A percentile compares a stretch with the other conserved stretches of the same genome.
These are phyloP conservation scores for Penicillium coprophilum DNA, from an alignment of 495 filamentous ascomycete species.

Conservation along the genomic window DNA sequence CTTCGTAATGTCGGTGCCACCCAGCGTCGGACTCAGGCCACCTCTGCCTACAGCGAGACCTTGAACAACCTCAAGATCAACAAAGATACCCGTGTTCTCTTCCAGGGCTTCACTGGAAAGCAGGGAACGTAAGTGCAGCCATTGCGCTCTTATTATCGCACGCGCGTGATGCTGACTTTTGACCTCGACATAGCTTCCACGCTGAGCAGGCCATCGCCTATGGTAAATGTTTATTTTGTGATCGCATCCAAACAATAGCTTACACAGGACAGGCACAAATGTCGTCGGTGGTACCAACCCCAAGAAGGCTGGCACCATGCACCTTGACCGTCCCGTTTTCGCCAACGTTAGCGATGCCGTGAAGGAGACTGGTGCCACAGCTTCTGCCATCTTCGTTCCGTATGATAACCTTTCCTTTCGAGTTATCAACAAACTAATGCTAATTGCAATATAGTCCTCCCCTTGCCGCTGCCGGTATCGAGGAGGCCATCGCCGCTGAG, in stretches of 20 bases:
- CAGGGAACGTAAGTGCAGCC: slow-evolving; percentile 85
- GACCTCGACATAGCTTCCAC: slow-evolving; percentile 73
- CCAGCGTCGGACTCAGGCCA: slow-evolving; percentile 63
- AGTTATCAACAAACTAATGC: slow-evolving; percentile 6
- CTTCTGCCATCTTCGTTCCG: slow-evolving; percentile 97
- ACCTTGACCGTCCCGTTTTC: slow-evolving; percentile 93
- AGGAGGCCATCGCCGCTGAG: slow-evolving; percentile 93
- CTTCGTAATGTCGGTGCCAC: slow-evolving; percentile 48
- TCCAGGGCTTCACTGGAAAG: slow-evolving; percentile 96
- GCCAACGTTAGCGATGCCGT: slow-evolving; percentile 83
- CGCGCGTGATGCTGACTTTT: slow-evolving; percentile 42
- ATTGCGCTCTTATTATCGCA: background rate
- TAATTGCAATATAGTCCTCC: slow-evolving; percentile 62
- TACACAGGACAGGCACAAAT: slow-evolving; percentile 71
- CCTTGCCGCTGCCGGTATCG: slow-evolving; percentile 88
- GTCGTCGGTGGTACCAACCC: slow-evolving; percentile 98
- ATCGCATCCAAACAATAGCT: slow-evolving; percentile 29
- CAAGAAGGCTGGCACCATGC: slow-evolving; percentile 89
- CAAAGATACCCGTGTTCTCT: slow-evolving; percentile 87
- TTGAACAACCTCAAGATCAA: slow-evolving; percentile 91
- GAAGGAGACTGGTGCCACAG: slow-evolving; percentile 85
- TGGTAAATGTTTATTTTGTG: slow-evolving; percentile 55
- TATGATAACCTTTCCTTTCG: slow-evolving; percentile 43
- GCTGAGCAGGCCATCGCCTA: slow-evolving; percentile 97
- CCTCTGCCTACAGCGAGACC: slow-evolving; percentile 74